phyloP scores from a whole-genome alignment of 208 protist genomes.

The Crithidia bombi region DNA sequence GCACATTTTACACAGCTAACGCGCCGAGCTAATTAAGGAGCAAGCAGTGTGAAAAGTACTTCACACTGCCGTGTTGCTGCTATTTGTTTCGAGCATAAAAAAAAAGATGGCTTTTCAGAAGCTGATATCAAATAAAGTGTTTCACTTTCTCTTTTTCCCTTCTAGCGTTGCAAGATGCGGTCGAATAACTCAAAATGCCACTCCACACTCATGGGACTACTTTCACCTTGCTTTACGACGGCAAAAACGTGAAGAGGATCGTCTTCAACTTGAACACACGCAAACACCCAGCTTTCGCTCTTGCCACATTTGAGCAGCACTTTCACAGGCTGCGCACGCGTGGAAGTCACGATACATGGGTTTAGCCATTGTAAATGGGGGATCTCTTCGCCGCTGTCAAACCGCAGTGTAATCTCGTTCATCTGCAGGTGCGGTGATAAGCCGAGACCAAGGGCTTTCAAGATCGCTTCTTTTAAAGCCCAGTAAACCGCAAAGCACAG shows the following conservation, averaged over 20 bases:
- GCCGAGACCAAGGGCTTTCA: conserved; percentile 46
- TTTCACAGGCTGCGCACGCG: not conserved
- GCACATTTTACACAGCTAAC: too few relatives aligned
- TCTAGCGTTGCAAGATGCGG: not conserved
- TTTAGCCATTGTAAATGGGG: not conserved
- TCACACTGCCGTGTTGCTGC: too few relatives aligned
- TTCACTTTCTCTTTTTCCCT: too few relatives aligned
- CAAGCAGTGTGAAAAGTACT: too few relatives aligned
- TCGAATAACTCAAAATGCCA: conserved; percentile 1
- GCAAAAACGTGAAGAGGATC: not conserved
- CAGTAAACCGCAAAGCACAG: conserved; percentile 31
- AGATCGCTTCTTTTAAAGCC: conserved; percentile 42
- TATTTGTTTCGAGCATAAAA: too few relatives aligned
- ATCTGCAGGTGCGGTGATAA: conserved; percentile 19
- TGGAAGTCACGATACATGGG: not conserved
- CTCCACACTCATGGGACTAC: not conserved
- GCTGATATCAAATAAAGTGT: too few relatives aligned
- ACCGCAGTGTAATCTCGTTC: conserved; percentile 13
- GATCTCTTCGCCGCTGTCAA: not conserved
- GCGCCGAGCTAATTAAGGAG: too few relatives aligned
- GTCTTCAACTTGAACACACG: conserved; percentile 3
- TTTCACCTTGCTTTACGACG: not conserved
- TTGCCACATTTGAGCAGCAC: conserved; percentile 19
- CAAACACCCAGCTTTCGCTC: conserved; percentile 11
- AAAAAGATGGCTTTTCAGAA: too few relatives aligned